phyloP scores from a whole-genome alignment of 2,329 filamentous ascomycete genomes.

The Paecilomyces variotii region DNA sequence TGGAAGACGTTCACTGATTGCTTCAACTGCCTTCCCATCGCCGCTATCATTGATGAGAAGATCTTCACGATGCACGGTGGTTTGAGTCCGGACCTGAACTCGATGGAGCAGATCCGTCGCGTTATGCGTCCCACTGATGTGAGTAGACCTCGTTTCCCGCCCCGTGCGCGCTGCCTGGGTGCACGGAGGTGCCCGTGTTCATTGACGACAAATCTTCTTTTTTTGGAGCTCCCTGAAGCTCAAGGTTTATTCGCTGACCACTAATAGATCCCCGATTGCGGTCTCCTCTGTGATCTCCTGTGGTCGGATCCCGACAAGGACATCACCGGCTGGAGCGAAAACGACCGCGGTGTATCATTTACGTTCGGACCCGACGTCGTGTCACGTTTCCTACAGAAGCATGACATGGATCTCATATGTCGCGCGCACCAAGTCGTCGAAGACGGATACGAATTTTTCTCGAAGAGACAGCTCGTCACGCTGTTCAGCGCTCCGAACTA shows the following conservation, averaged over 20 bases:
- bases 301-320: constrained; percentile 99
- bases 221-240: constrained; percentile 20
- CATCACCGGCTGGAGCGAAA: constrained; percentile 98
- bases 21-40: constrained; percentile 98
- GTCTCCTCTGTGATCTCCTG: constrained; percentile 90
- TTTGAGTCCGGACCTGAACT: constrained; percentile 93
- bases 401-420: constrained; percentile 99
- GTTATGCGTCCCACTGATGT: constrained; percentile 99
- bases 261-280: constrained; percentile 87
- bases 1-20: constrained; percentile 99
- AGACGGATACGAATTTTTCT: constrained; percentile 99
- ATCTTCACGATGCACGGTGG: constrained; percentile 99
- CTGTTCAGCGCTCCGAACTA: constrained; percentile 98
- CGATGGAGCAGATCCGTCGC: constrained; percentile 98
- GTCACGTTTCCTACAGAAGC: constrained; percentile 94
- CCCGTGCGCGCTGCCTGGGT: constrained; percentile 7
- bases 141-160: constrained; percentile 40
- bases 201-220: constrained; percentile 6
- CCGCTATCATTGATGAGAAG: constrained; percentile 98
- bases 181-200: neutral
- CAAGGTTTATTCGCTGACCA: constrained; percentile 33
- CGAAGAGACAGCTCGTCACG: constrained; percentile 93
- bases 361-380: constrained; percentile 97
- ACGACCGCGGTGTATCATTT: constrained; percentile 96
- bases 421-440: constrained; percentile 98